Conservation (phyloP, 2,329 filamentous ascomycete genomes). For the Ascochyta lentis region DNA sequence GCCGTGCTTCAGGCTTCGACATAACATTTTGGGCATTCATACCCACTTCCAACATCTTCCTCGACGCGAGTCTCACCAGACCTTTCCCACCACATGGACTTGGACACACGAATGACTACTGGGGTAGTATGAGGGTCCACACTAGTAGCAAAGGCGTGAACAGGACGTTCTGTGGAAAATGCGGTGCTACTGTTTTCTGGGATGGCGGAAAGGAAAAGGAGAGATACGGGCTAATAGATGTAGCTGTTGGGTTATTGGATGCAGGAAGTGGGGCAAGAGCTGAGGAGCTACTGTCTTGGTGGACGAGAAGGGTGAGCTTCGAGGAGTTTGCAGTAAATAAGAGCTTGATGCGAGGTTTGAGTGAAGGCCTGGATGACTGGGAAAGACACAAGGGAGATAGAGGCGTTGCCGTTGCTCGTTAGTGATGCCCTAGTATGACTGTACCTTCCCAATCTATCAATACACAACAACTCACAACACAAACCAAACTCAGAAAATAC, state of each 20-base stretch:
- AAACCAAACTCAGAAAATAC: no score
- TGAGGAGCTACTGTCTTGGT: conserved; percentile 54
- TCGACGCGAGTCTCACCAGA: conserved; percentile 32
- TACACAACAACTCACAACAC: no score
- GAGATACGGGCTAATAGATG: conserved; percentile 51
- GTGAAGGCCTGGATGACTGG: conserved; percentile 34
- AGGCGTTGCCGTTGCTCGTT: background rate
- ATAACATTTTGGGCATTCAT: conserved; percentile 58
- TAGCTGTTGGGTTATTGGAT: conserved; percentile 56
- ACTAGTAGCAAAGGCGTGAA: conserved; percentile 54
- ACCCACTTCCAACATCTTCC: conserved; percentile 47
- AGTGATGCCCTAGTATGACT: background rate
- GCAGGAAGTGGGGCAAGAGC: conserved; percentile 54
- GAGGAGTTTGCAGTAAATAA: conserved; percentile 45
- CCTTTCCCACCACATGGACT: conserved; percentile 22
- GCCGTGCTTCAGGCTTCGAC: conserved; percentile 52
- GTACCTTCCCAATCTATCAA: no score
- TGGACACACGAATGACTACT: conserved; percentile 10
- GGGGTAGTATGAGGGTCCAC: conserved; percentile 54
- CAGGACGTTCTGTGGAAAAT: conserved; percentile 57
- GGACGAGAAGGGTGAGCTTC: conserved; percentile 44
- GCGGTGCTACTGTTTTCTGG: conserved; percentile 58
- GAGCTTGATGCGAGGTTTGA: conserved; percentile 48
- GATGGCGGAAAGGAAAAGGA: conserved; percentile 41
- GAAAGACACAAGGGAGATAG: background rate